These are phyloP conservation scores for Millerozyma acaciae DNA, from an alignment of 805 yeast genomes.

Conservation along the genomic window DNA sequence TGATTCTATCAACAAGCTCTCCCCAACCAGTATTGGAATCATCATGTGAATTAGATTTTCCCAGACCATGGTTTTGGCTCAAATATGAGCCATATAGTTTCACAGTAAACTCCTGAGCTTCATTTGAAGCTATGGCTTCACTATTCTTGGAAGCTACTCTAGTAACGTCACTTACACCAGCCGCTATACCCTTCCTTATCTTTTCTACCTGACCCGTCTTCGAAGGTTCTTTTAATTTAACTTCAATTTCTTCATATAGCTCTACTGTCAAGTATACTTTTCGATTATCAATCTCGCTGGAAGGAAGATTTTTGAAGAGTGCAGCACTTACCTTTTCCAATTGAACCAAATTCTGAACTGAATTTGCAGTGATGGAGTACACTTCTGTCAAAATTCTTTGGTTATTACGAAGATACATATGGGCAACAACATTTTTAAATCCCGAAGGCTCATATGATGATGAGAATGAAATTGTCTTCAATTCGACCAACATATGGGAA, in stretches of 20 bases:
- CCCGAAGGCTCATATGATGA: slow-evolving; percentile 61
- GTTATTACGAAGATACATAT: slow-evolving; percentile 64
- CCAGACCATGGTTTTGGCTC: slow-evolving; percentile 31
- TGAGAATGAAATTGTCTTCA: slow-evolving; percentile 62
- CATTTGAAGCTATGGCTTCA: slow-evolving; percentile 57
- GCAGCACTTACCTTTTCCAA: slow-evolving; percentile 76
- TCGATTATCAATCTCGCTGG: slow-evolving; percentile 56
- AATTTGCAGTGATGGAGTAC: slow-evolving; percentile 61
- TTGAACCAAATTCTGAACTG: slow-evolving; percentile 51
- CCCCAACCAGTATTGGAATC: slow-evolving; percentile 76
- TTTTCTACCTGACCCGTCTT: slow-evolving; percentile 30
- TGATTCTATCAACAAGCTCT: slow-evolving; percentile 72
- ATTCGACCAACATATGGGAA: slow-evolving; percentile 71
- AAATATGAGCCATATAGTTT: slow-evolving; percentile 70
- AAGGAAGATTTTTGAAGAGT: slow-evolving; percentile 70
- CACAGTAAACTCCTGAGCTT: slow-evolving; percentile 66
- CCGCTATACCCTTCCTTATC: slow-evolving; percentile 77
- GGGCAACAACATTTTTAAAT: slow-evolving; percentile 67
- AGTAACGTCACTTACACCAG: slow-evolving; percentile 83
- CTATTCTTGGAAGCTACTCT: slow-evolving; percentile 66
- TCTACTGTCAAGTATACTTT: slow-evolving; percentile 74
- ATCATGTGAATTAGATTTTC: slow-evolving; percentile 9
- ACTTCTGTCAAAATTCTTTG: slow-evolving; percentile 72
- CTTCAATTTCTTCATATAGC: slow-evolving; percentile 63
- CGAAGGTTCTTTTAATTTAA: slow-evolving; percentile 28